These are phyloP conservation scores for Hygrocybe coccinea DNA, from an alignment of 768 basidiomycete species.

Conservation along the genomic window DNA sequence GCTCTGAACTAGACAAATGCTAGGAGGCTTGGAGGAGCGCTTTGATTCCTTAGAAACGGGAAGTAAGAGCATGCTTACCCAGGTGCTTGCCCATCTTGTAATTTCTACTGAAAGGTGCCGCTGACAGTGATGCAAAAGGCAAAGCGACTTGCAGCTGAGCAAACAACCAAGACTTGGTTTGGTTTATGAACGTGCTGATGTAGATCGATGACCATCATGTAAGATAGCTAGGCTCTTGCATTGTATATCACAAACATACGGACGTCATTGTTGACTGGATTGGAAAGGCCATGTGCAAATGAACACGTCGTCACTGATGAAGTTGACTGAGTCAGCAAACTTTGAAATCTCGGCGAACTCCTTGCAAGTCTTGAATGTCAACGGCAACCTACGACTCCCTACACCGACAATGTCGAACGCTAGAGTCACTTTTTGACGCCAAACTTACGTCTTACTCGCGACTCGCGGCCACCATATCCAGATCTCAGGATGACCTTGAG, in stretches of 20 bases:
- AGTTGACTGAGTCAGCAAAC: too few relatives aligned
- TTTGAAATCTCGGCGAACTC: too few relatives aligned
- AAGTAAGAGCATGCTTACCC: slow-evolving; percentile 58
- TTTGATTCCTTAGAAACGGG: slow-evolving; percentile 63
- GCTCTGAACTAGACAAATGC: slow-evolving; percentile 44
- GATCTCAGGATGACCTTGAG: slow-evolving; percentile 57
- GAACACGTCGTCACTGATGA: too few relatives aligned
- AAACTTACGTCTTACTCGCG: slow-evolving; percentile 90
- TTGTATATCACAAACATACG: too few relatives aligned
- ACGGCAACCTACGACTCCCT: slow-evolving; percentile 86
- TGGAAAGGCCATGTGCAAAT: too few relatives aligned
- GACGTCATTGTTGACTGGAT: too few relatives aligned
- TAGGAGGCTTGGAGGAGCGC: slow-evolving; percentile 56
- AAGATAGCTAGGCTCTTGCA: too few relatives aligned
- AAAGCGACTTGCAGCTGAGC: slow-evolving; percentile 57
- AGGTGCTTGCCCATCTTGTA: slow-evolving; percentile 37
- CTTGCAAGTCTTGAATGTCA: too few relatives aligned
- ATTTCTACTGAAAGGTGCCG: background rate
- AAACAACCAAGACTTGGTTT: slow-evolving; percentile 65
- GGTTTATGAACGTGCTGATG: slow-evolving; percentile 34
- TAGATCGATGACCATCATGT: too few relatives aligned
- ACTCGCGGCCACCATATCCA: slow-evolving; percentile 64
- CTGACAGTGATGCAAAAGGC: slow-evolving; percentile 36
- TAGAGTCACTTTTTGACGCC: slow-evolving; percentile 87
- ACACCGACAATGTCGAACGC: slow-evolving; percentile 86